Evolutionary conservation across 768 basidiomycete genomes (phyloP), one percentile per base, ranked within the genome.

Genomic region (Amanita exitialis): DNA sequence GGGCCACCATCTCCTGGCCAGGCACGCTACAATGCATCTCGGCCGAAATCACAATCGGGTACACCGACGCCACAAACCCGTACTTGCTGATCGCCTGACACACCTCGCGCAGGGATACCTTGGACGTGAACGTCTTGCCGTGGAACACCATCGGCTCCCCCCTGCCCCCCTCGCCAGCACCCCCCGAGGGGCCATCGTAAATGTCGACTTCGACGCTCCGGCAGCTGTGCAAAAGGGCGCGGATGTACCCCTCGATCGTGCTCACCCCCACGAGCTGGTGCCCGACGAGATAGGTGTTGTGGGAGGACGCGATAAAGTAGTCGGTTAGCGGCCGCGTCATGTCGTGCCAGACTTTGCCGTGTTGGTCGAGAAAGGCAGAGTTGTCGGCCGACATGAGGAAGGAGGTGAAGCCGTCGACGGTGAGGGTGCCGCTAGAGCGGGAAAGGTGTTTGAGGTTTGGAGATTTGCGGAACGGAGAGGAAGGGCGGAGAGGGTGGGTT

Each of bases 171-270:
- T n/a, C n/a, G n/a, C n/a, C 9, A 5, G 9, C 30, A 30, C 30
- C 4, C 10, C 32, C 10, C 10, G 30, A 30, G 30, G 30, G 30
- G 1, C 32, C 32, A 55, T 96, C 90, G 62, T 83, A 96, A 38
- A 94, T 82, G 58, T 98, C 95, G 59, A 98, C 93, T 62, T 92
- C 90, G 34, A 92, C 90, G 49, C 82, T 86, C 7, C 90, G 76
- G 60, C 90, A 91, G 32, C 87, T 78, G 41, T 86, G 86, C 52
- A 95, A 72, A 15, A 96, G 70, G 1, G 92, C 92, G 2, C 90
- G 77, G 51, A 95, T 90, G 61, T 97, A 97, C 1, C 87, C 67
- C 64, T 94, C 92, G 49, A 90, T 81, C 0, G 80, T 88, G 58
- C 79, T 86, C 55, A 79, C 79, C 9, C 91, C 90, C 36, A 90